A percentile compares a stretch with the other conserved stretches of the same genome.
Evolutionary conservation across 768 basidiomycete species (phyloP).

Genomic region (Trametes cinnabarina): DNA sequence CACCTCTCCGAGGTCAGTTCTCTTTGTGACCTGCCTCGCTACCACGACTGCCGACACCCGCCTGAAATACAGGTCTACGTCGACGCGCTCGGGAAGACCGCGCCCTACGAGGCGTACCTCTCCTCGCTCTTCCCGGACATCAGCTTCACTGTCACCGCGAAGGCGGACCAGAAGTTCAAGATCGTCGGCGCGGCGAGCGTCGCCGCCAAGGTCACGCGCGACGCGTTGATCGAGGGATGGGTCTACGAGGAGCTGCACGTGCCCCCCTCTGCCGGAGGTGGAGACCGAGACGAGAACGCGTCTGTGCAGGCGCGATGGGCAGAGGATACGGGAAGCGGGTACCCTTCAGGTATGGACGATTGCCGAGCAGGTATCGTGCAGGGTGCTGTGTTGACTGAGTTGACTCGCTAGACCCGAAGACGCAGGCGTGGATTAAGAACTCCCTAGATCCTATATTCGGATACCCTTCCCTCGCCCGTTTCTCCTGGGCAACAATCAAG

Average conservation of each 20-base stretch:
- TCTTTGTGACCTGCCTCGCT: too few relatives aligned
- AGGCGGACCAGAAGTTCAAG: slow-evolving; percentile 95
- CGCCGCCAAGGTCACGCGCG: slow-evolving; percentile 96
- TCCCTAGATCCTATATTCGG: slow-evolving; percentile 88
- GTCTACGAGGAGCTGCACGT: slow-evolving; percentile 56
- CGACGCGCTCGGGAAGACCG: slow-evolving; percentile 88
- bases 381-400: not conserved
- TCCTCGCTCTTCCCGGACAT: slow-evolving; percentile 80
- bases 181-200: slow-evolving; percentile 97
- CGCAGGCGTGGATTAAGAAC: slow-evolving; percentile 78
- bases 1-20: slow-evolving; percentile 67
- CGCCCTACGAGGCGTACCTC: slow-evolving; percentile 82
- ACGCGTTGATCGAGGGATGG: slow-evolving; percentile 88
- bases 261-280: slow-evolving; percentile 2
- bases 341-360: slow-evolving; percentile 82
- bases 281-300: not conserved
- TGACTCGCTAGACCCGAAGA: slow-evolving; percentile 72
- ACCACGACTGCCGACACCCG: too few relatives aligned
- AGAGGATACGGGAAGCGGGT: slow-evolving; percentile 71
- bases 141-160: slow-evolving; percentile 82
- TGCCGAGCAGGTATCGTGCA: too few relatives aligned
- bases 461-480: slow-evolving; percentile 84
- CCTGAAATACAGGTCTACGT: slow-evolving; percentile 85
- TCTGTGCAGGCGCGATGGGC: slow-evolving; percentile 30
- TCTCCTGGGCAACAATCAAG: slow-evolving; percentile 95